A percentile compares a stretch with the other conserved stretches of the same genome.
phyloP scores from a whole-genome alignment of 345 rosid species.

The Sisymbrium irio region DNA sequence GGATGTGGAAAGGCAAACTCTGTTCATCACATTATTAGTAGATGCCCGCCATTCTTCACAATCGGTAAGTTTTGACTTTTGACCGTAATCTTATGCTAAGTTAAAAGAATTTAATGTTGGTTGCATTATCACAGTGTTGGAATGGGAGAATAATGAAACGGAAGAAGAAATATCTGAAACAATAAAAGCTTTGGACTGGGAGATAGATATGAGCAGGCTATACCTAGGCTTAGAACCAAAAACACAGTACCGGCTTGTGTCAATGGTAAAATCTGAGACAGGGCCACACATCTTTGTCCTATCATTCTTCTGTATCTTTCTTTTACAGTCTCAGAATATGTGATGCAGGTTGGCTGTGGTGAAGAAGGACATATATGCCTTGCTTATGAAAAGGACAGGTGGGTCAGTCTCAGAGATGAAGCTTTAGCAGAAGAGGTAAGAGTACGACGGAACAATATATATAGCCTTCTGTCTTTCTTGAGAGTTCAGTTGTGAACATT shows the following conservation, averaged over 20 bases:
- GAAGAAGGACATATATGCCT: slow-evolving; percentile 16
- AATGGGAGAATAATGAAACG: neutral
- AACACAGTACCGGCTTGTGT: no score
- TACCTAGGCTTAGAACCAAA: no score
- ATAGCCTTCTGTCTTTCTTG: no score
- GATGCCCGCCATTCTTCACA: neutral
- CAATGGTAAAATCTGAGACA: no score
- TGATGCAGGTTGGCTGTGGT: slow-evolving; percentile 23
- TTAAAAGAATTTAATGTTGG: neutral
- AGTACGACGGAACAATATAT: no score
- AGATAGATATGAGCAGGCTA: no score
- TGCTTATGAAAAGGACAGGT: slow-evolving; percentile 7
- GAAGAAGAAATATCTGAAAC: neutral
- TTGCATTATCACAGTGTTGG: neutral
- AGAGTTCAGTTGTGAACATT: neutral
- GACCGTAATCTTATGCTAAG: neutral
- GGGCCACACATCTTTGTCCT: no score
- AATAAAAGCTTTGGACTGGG: no score
- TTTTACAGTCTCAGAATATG: neutral
- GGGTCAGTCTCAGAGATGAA: slow-evolving; percentile 14
- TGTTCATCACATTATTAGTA: neutral
- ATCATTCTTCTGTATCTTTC: no score
- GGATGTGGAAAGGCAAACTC: neutral
- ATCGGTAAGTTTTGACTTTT: neutral
- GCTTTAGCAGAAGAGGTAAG: slow-evolving; percentile 16